Evolutionary conservation across 2,329 filamentous ascomycete genomes (phyloP), one percentile per base, ranked within the genome.

Genomic region (Nothophaeocryptopus gaeumannii): DNA sequence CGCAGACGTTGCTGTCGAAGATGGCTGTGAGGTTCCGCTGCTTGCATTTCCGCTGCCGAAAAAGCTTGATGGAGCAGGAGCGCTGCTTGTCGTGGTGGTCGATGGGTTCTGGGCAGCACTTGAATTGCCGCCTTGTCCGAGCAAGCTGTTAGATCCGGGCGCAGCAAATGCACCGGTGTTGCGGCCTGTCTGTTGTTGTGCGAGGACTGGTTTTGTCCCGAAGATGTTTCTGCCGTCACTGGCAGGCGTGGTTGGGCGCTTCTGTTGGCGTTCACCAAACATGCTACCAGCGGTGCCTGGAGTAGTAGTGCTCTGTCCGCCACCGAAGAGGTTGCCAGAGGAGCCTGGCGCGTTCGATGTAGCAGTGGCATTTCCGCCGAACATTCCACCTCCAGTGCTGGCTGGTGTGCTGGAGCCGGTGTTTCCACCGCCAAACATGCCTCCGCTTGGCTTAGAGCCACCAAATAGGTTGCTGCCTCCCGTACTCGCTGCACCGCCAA

Each of bases 371-470:
- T 39, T 39, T 31, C 49, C 54, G 20, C 55, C 50, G 13, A 59
- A 59, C 11, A 57, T 34, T 2, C 52, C 47, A 38, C 51, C 41
- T 32, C 39, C 45, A 16, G 41, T 44, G 43, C 37, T 48, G 14
- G 32, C 29, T 16, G 47, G 12, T 13, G 8, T 49, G 45, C 41
- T 49, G 13, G 50, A 53, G 20, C 30, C 41, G 3, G 46, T 15
- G 26, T 47, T 45, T n/a, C 31, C 36, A 13, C 39, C 39, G 34
- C 45, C 45, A 26, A 46, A 45, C n/a, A 49, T 29, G 13, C 43
- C 48, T 20, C 54, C 54, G 33, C 45, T 45, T 14, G 50, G 42
- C 16, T 48, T 47, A 9, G 45, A 39, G 14, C 45, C 50, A 9
- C 50, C 46, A 36, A 55, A 52, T 3, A 51, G 33, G 32, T 16